Conservation (phyloP, 208 protist genomes). For the Spongospora subterranea region DNA sequence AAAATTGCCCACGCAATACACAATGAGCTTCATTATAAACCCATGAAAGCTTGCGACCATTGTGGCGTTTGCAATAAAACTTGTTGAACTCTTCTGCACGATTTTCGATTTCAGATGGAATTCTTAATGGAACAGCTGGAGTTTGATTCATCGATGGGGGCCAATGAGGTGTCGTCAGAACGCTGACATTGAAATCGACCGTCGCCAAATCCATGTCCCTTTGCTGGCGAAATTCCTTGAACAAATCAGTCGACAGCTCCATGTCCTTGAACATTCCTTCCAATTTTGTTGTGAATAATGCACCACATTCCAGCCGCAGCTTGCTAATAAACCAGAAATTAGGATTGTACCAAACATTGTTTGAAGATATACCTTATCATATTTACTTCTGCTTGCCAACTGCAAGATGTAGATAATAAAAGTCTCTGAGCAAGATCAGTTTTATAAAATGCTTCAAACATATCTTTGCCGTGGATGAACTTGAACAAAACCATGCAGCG, state of each 20-base stretch:
- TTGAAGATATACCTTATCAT: slow-evolving; percentile 36
- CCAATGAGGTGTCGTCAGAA: slow-evolving; percentile 19
- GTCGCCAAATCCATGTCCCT: background rate
- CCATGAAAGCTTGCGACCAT: background rate
- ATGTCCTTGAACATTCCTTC: slow-evolving; percentile 60
- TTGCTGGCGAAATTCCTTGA: background rate
- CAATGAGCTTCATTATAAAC: background rate
- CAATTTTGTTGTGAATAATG: slow-evolving; percentile 46
- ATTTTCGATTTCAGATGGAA: background rate
- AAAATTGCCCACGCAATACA: background rate
- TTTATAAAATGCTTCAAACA: slow-evolving; percentile 55
- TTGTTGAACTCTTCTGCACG: background rate
- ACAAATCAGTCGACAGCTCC: background rate
- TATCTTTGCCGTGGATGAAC: slow-evolving; percentile 56
- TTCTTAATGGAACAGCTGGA: background rate
- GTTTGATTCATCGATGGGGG: background rate
- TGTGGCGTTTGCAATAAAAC: background rate
- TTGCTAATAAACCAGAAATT: slow-evolving; percentile 5
- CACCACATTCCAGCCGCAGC: slow-evolving; percentile 33
- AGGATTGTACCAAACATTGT: background rate
- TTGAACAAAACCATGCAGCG: slow-evolving; percentile 53
- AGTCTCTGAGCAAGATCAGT: background rate
- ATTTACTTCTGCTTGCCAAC: background rate
- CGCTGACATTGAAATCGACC: background rate
- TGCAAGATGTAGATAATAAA: background rate